A percentile compares a stretch with the other conserved stretches of the same genome.
Evolutionary conservation across 768 basidiomycete genomes (phyloP).

Genomic region (Leucosporidium scottii): DNA sequence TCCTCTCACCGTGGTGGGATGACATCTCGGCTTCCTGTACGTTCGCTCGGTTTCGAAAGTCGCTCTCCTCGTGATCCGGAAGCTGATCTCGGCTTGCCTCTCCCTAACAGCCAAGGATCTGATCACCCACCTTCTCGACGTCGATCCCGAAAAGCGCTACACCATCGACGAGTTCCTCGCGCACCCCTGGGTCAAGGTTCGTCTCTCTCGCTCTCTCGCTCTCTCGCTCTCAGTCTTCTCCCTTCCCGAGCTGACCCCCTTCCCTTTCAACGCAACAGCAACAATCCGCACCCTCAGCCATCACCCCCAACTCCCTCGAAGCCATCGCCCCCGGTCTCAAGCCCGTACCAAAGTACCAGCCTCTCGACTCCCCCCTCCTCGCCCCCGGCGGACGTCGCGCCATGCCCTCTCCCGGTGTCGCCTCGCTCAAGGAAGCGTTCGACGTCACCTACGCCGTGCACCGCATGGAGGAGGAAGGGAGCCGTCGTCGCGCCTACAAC

Average conservation of each 20-base stretch:
- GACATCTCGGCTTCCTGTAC: constrained; percentile 74
- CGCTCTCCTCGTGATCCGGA: constrained; percentile 23
- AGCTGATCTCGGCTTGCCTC: not conserved
- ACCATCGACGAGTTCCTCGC: constrained; percentile 96
- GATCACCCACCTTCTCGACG: constrained; percentile 86
- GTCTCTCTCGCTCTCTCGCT: not conserved
- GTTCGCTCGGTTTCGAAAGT: too few species aligned
- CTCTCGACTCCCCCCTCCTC: constrained; percentile 81
- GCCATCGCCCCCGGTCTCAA: constrained; percentile 40
- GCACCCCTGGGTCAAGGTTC: constrained; percentile 87
- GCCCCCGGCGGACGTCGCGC: constrained; percentile 69
- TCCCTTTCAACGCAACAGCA: constrained; percentile 17
- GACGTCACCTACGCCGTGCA: constrained; percentile 99
- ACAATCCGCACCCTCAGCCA: constrained; percentile 54
- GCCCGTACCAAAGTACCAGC: constrained; percentile 42
- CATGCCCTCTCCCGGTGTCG: constrained; percentile 76
- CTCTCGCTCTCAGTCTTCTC: not conserved
- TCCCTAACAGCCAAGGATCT: constrained; percentile 74
- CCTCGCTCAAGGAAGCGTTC: constrained; percentile 93
- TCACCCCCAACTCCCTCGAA: constrained; percentile 45
- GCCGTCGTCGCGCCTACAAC: constrained; percentile 71
- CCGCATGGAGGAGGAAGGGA: constrained; percentile 98
- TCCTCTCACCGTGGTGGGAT: constrained; percentile 99
- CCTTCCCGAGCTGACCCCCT: not conserved
- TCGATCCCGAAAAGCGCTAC: constrained; percentile 89